phyloP scores from a whole-genome alignment of 768 basidiomycete species.

The Lactarius sp. region DNA sequence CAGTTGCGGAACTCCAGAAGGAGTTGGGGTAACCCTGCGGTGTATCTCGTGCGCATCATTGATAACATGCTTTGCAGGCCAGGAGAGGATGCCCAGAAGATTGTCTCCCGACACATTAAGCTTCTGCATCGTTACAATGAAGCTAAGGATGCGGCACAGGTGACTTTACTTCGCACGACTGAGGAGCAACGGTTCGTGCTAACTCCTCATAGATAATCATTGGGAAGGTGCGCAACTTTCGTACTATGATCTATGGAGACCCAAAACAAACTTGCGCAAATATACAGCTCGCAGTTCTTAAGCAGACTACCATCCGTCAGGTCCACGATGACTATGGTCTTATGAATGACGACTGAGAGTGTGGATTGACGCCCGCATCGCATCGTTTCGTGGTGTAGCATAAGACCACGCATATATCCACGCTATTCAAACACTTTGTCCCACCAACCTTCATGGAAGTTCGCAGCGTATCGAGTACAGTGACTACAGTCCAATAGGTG shows the following conservation, averaged over 20 bases:
- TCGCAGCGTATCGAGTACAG: no score
- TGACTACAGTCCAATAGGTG: no score
- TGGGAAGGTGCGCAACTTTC: slow-evolving; percentile 48
- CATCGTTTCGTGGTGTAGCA: not conserved
- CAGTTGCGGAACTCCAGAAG: slow-evolving; percentile 17
- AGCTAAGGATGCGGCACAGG: slow-evolving; percentile 77
- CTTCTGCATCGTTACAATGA: slow-evolving; percentile 72
- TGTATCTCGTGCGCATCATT: not conserved
- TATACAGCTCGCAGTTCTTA: slow-evolving; percentile 62
- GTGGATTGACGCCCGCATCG: not conserved
- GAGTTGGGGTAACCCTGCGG: slow-evolving; percentile 11
- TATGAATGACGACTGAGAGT: slow-evolving; percentile 46
- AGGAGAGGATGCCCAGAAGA: slow-evolving; percentile 45
- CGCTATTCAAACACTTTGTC: not conserved
- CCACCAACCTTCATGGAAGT: no score
- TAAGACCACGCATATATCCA: not conserved
- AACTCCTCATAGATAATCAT: slow-evolving; percentile 55
- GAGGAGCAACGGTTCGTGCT: not conserved
- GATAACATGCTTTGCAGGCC: slow-evolving; percentile 27
- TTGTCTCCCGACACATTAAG: slow-evolving; percentile 60
- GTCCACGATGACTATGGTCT: slow-evolving; percentile 71
- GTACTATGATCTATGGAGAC: not conserved
- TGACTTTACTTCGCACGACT: slow-evolving; percentile 23
- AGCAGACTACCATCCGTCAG: slow-evolving; percentile 65
- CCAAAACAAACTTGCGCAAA: slow-evolving; percentile 17